Percentiles rank a stretch among this genome's conserved stretches.
Conservation (phyloP, 805 yeast species). For the Zygoascus bituminiphila region DNA sequence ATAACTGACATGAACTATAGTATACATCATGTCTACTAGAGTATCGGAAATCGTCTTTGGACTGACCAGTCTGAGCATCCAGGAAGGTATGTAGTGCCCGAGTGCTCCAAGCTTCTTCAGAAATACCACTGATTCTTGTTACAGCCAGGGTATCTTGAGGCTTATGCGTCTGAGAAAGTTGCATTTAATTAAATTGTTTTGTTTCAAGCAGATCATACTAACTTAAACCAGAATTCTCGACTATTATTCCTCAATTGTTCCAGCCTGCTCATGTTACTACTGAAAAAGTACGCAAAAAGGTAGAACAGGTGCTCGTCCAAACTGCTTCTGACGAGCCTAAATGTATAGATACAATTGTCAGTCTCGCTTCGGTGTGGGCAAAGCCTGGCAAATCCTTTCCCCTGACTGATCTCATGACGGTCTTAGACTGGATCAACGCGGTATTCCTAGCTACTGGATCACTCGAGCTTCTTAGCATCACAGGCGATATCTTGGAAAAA, state of each 20-base stretch:
- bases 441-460: slow-evolving; percentile 23
- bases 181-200: too few species aligned
- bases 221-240: neutral
- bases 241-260: neutral
- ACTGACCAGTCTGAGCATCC: neutral
- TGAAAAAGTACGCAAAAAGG: neutral
- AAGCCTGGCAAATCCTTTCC: neutral
- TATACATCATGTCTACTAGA: neutral
- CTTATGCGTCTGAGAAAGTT: too few species aligned
- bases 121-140: too few species aligned
- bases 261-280: neutral
- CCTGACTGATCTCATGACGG: slow-evolving; percentile 41
- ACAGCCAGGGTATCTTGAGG: too few species aligned
- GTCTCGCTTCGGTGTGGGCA: neutral
- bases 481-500: slow-evolving; percentile 27
- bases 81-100: neutral
- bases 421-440: slow-evolving; percentile 49
- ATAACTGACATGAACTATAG: too few species aligned
- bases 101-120: too few species aligned
- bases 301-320: neutral
- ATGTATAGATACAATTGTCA: neutral
- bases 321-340: neutral
- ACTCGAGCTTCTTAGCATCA: neutral
- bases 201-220: neutral
- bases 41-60: neutral